These are phyloP conservation scores for Metroxylon sagu DNA, from an alignment of 176 grass and related monocot species.

Conservation along the genomic window DNA sequence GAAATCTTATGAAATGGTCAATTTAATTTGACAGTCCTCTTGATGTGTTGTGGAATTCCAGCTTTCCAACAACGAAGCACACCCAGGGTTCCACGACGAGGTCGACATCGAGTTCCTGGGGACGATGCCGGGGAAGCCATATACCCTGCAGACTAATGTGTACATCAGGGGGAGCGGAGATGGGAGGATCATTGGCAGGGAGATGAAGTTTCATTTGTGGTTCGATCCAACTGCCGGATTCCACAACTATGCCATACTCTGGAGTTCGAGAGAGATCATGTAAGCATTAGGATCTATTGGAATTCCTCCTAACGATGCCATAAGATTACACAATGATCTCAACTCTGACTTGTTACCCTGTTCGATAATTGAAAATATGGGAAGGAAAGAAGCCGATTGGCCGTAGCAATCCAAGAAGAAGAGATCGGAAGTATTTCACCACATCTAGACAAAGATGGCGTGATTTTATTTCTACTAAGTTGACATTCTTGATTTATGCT, in stretches of 20 bases:
- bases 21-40: neutral
- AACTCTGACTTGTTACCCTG: too few relatives aligned
- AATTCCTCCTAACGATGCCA: neutral
- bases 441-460: too few relatives aligned
- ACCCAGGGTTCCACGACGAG: slow-evolving; percentile 11
- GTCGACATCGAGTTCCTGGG: slow-evolving; percentile 17
- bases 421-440: too few relatives aligned
- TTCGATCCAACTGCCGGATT: slow-evolving; percentile 12
- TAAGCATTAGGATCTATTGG: neutral
- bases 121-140: slow-evolving; percentile 12
- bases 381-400: too few relatives aligned
- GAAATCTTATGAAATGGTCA: too few relatives aligned
- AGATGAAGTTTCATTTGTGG: slow-evolving; percentile 18
- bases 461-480: too few relatives aligned
- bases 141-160: slow-evolving; percentile 13
- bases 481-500: too few relatives aligned
- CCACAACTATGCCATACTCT: slow-evolving; percentile 15
- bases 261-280: slow-evolving; percentile 11
- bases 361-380: too few relatives aligned
- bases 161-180: slow-evolving; percentile 18
- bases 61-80: slow-evolving; percentile 14
- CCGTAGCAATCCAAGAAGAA: too few relatives aligned
- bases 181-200: slow-evolving; percentile 7
- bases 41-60: neutral
- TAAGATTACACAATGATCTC: too few relatives aligned